Base-by-base conservation (phyloP, 2,329 filamentous ascomycete genomes). In the Nothophoma quercina region DNA sequence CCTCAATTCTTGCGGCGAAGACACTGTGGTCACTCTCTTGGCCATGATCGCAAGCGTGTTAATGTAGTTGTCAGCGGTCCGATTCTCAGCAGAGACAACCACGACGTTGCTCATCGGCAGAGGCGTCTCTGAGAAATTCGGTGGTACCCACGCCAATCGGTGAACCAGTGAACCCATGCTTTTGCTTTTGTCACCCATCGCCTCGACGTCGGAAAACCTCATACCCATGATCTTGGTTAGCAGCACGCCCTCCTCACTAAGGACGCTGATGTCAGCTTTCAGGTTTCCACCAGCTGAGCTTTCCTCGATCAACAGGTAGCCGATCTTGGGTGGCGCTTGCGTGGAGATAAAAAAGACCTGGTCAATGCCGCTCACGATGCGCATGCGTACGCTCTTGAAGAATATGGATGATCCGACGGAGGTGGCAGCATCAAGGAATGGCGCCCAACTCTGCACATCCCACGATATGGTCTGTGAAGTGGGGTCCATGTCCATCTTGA, bases 321-420 rank as follows among this genome's bases (percentile, higher is more conserved):
- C 70, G 18, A 68, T 52, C 54, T 73, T 77, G 2, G 75, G 75
- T 4, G 62, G 54, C 6, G 46, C 35, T 1, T 40, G 41, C 3
- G 22, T 18, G 1, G 64, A 59, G 13, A 60, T 28, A 19, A 75
- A 62, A 1, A 61, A 50, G 0, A 77, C 56, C 8, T 63, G 54
- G 13, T 69, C 63, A 16, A 77, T 65, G 9, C 68, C 58, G 12
- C 68, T 57, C 9, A 71, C 67, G 55, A 78, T 78, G 9, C 76
- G 73, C 34, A 79, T 68, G 16, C 63, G 63, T 1, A 72, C 68
- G 8, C 68, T 56, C 22, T 73, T 61, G 55, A 69, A 75, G 60
- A 77, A 78, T 18, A 79, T 64, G 0, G 73, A 72, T 0, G 76
- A 77, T 2, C 74, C 76, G 3, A 79, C 67, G 0, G 77, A 79